Conservation (phyloP, 2,329 filamentous ascomycete genomes). For the Penicillium sp. region DNA sequence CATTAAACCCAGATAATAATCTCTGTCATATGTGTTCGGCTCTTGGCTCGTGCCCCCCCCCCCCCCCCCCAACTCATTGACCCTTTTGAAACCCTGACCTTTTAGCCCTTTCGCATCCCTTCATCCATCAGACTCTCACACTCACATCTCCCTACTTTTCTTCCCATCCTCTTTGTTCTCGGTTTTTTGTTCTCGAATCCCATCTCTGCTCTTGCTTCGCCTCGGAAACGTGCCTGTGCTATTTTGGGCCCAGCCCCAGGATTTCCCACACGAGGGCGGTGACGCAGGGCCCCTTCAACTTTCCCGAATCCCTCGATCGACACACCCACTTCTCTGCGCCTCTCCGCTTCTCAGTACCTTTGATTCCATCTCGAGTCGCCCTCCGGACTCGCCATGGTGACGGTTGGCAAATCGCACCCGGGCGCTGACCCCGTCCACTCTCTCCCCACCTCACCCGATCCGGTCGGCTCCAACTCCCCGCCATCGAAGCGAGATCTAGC, state of each 20-base stretch:
- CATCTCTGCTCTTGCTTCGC: not conserved
- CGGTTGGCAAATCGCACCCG: slow-evolving; percentile 37
- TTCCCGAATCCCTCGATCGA: slow-evolving; percentile 21
- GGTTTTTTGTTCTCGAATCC: not conserved
- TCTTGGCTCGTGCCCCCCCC: slow-evolving; percentile 11
- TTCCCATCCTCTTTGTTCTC: not conserved
- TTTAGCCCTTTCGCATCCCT: slow-evolving; percentile 10
- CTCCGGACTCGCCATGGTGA: slow-evolving; percentile 34
- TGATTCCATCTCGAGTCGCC: slow-evolving; percentile 3
- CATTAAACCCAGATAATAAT: not conserved
- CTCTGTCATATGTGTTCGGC: slow-evolving; percentile 8
- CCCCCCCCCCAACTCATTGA: slow-evolving; percentile 3
- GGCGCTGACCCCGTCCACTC: slow-evolving; percentile 36
- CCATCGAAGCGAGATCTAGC: slow-evolving; percentile 84
- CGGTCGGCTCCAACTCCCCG: slow-evolving; percentile 60
- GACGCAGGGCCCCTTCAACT: slow-evolving; percentile 26
- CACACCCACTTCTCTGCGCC: slow-evolving; percentile 1
- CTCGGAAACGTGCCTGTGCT: slow-evolving; percentile 17
- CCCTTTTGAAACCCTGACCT: slow-evolving; percentile 8
- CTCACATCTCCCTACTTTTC: not conserved
- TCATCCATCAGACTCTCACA: not conserved
- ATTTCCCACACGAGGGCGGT: slow-evolving; percentile 33
- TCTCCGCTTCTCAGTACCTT: slow-evolving; percentile 4
- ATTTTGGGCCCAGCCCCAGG: slow-evolving; percentile 35
- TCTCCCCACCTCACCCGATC: slow-evolving; percentile 43